Base-by-base conservation (phyloP, 75 land plant species). In the Pinus albicaulis region DNA sequence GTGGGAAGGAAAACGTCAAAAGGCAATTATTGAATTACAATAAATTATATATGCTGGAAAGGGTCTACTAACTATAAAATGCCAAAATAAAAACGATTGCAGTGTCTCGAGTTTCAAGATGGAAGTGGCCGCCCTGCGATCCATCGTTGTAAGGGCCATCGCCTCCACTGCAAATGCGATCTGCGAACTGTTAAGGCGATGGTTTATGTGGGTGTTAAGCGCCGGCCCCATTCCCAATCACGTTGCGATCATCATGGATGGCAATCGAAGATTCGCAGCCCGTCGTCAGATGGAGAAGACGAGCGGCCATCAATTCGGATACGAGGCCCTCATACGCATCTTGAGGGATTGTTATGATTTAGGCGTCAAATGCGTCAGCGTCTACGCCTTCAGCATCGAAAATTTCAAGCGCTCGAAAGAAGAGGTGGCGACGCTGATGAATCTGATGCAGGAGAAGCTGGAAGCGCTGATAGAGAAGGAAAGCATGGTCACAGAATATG, bases 241-340 rank as follows among this genome's bases (percentile, higher is more conserved):
- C 53, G 76, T 87, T n/a, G 89, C 87, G 5, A 77, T 87, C 60
- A 87, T 87, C 77, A 87, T 87, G 89, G 89, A 87, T 56, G 89
- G 89, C 0, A 87, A 87, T 55, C 74, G 87, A 4, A 73, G 89
- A 62, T 84, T 56, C 58, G 87, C 87, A 23, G 75, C 63, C 14
- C 57, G 55, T 4, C 19, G 71, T 13, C 56, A 57, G 3, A 52
- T 78, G 58, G 61, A 59, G 61, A 74, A 81, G 53, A 56, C 71
- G 28, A 52, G 24, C 6, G 88, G 87, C 58, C 89, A 87, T 41
- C 52, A 55, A 12, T 74, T 38, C n/a, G 89, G 89, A 3, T 84
- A 77, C 53, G 34, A 55, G 1, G 2, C 64, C 38, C 83, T 87
- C 22, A 62, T 81, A n/a, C 44, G 59, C 3, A 78, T 56, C 15